Evolutionary conservation across 306 rosid species (phyloP), one percentile per base, ranked within the genome.

Genomic region (Morella rubra): DNA sequence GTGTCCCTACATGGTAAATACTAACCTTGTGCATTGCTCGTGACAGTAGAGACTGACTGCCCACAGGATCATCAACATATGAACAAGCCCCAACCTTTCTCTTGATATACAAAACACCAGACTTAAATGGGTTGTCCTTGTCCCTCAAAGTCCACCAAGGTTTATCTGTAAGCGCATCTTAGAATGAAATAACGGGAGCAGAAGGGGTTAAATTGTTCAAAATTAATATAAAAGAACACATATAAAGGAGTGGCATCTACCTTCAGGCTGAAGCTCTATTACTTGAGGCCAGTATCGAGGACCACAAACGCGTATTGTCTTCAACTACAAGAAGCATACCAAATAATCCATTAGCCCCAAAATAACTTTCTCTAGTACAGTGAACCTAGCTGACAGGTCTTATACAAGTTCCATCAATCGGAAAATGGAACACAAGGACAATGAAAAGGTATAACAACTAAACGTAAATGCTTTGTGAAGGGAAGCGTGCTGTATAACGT

Each of bases 51-150:
- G 97, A 92, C 87, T 92, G 98, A 83, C 97, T 92, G 66, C 98
- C 98, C 75, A 90, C 79, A 71, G 98, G 98, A 83, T 94, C 98
- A 78, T 94, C 98, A 74, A 92, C 96, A 86, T 94, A 94, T 10
- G 98, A 94, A 85, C 98, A 94, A 86, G 97, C 94, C 74, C 97
- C 98, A 24, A 94, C 98, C 85, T 91, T 94, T 80, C 97, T 87
- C 84, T 94, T 94, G 85, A 92, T 89, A 87, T 85, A 94, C 70
- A 94, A 84, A 85, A 92, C 87, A 81, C 98, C 98, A 81, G 96
- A 90, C 79, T 81, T 90, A 77, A 94, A 91, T 42, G 93, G 97
- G 79, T 87, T 89, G 73, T 83, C 86, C 80, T 89, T 89, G 85
- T 94, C 98, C 74, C 90, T 96, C 73, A 87, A 81, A 66, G 81